These are phyloP conservation scores for Talaromyces wortmannii DNA, from an alignment of 495 filamentous ascomycete species.

Conservation along the genomic window DNA sequence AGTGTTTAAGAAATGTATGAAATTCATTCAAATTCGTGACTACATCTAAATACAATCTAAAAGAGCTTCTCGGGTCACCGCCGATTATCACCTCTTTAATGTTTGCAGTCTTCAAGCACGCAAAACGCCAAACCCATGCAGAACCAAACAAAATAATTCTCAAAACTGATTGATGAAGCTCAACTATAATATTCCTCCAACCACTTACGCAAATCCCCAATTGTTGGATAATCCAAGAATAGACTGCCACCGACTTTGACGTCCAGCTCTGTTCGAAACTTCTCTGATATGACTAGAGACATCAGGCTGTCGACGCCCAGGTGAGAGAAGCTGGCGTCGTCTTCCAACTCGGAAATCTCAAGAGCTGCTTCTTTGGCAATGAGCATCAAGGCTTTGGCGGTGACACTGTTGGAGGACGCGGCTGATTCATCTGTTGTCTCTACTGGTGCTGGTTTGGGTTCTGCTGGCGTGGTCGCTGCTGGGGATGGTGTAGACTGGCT, in stretches of 20 bases:
- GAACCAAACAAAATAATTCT: constrained; percentile 1
- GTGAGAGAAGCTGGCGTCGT: constrained; percentile 21
- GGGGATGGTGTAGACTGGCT: not conserved
- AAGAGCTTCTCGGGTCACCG: no score
- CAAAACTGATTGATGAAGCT: not conserved
- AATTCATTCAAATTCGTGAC: no score
- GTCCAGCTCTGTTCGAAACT: constrained; percentile 20
- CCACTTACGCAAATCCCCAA: constrained; percentile 28
- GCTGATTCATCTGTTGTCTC: not conserved
- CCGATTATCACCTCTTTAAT: no score
- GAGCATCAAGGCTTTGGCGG: constrained; percentile 15
- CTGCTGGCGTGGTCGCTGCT: not conserved
- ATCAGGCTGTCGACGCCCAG: constrained; percentile 38
- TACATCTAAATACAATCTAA: no score
- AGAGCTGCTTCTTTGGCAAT: constrained; percentile 33
- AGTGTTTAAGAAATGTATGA: no score
- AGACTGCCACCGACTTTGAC: constrained; percentile 24
- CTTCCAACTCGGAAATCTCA: constrained; percentile 18
- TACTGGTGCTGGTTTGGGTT: not conserved
- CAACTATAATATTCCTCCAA: constrained; percentile 9
- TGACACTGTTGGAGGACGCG: not conserved
- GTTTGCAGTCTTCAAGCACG: no score
- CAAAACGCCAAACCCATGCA: not conserved
- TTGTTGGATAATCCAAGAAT: constrained; percentile 32
- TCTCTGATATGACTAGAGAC: constrained; percentile 29